These are phyloP conservation scores for Hypomyces perniciosus DNA, from an alignment of 2,329 filamentous ascomycete species.

Conservation along the genomic window DNA sequence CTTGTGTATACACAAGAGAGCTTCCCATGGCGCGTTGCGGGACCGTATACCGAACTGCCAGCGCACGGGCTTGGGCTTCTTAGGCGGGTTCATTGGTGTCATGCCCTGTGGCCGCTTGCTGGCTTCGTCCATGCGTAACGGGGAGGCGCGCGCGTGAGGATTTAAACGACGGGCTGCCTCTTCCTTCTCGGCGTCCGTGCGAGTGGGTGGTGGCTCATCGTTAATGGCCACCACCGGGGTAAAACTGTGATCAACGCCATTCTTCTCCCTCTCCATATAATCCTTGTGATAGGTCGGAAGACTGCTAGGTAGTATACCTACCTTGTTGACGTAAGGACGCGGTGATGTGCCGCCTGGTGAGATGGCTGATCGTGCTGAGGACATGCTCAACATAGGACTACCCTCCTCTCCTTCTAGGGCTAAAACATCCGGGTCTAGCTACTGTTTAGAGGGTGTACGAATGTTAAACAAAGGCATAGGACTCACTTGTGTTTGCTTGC, in stretches of 20 bases:
- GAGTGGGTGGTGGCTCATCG: slow-evolving; percentile 44
- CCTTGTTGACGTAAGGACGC: slow-evolving; percentile 68
- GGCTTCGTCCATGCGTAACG: slow-evolving; percentile 58
- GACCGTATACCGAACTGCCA: slow-evolving; percentile 99
- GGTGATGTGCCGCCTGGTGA: slow-evolving; percentile 44
- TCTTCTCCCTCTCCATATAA: slow-evolving; percentile 69
- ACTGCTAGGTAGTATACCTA: slow-evolving; percentile 87
- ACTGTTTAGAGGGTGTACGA: slow-evolving; percentile 22
- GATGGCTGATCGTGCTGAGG: slow-evolving; percentile 48
- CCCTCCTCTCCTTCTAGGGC: slow-evolving; percentile 31
- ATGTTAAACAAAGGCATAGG: not conserved
- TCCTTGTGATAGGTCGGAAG: slow-evolving; percentile 86
- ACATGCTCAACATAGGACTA: slow-evolving; percentile 49
- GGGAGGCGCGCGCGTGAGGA: slow-evolving; percentile 69
- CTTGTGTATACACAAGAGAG: slow-evolving; percentile 91
- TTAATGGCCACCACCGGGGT: slow-evolving; percentile 37
- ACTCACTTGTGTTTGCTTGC: slow-evolving; percentile 78
- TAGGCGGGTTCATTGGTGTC: slow-evolving; percentile 57
- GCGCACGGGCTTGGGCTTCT: slow-evolving; percentile 74
- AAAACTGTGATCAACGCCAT: slow-evolving; percentile 39
- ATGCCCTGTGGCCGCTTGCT: slow-evolving; percentile 55
- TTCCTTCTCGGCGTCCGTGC: slow-evolving; percentile 69
- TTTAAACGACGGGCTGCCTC: slow-evolving; percentile 76
- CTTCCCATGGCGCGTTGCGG: slow-evolving; percentile 88
- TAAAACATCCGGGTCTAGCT: slow-evolving; percentile 24